Evolutionary conservation across 2,329 filamentous ascomycete species (phyloP), one percentile per base, ranked within the genome.

Genomic region (Rutstroemia sp.): DNA sequence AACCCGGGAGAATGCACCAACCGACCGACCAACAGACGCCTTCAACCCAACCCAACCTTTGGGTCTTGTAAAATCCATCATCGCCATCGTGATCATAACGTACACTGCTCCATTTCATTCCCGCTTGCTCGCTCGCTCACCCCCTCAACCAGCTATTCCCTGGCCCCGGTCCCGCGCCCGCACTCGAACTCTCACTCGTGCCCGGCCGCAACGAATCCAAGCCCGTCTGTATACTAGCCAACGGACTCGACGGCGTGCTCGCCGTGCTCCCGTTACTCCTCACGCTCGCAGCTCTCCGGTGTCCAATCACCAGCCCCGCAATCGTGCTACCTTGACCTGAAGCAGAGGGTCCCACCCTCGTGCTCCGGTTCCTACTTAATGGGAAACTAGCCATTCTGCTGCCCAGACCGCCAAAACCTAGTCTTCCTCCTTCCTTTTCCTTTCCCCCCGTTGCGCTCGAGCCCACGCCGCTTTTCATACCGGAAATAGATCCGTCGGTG

Each of bases 141-240:
- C 65, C 90, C 80, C 34, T 87, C 81, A 30, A 83, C 82, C 61
- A 70, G 58, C 19, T 70, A 71, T 55, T 69, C 66, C 47, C 61
- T 61, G 47, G 39, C 39, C 30, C 30, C 4, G 30, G 30, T 12
- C 30, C 60, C 63, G 3, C 59, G 57, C 3, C 55, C 63, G 30
- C 50, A 80, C 34, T 86, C 80, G 25, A 83, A 81, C 60, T 70
- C 59, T 17, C 70, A 71, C 56, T 69, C 16, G 38, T 49, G 12
- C 21, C 46, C 12, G 46, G 52, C 14, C 44, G 38, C 46, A 30
- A 37, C 37, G 30, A 34, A 23, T 55, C 47, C 8, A 55, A 44
- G 0, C 53, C 53, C 17, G 53, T 9, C 21, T 55, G 46, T 25
- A 27, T n/a, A 1, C 19, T 9, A 2, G 9, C 41, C 16, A 53